Evolutionary conservation across 208 protist genomes (phyloP).

Genomic region (Trypanosoma cruzi): DNA sequence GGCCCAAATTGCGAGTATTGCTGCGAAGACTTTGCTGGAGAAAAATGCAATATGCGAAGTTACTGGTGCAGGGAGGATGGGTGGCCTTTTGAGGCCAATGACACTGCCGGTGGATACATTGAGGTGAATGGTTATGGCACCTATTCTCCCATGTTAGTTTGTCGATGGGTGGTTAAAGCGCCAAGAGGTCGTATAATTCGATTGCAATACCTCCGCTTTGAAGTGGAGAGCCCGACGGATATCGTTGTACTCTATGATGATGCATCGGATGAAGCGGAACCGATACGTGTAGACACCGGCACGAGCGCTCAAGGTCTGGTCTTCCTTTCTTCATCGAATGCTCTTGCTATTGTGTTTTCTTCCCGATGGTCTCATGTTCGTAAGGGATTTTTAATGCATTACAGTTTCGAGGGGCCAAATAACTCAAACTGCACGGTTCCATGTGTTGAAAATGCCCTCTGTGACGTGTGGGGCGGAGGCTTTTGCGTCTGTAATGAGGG

Average conservation of each 20-base stretch:
- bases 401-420: constrained; percentile 37
- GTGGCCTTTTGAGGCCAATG: constrained; percentile 38
- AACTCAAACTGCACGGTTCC: constrained; percentile 1
- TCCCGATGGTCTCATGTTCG: constrained; percentile 50
- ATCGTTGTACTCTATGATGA: constrained; percentile 51
- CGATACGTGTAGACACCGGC: constrained; percentile 28
- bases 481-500: constrained; percentile 22
- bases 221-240: constrained; percentile 46
- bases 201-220: constrained; percentile 46
- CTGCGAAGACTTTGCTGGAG: constrained; percentile 61
- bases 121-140: constrained; percentile 59
- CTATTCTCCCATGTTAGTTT: constrained; percentile 57
- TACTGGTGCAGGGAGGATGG: constrained; percentile 76
- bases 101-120: constrained; percentile 48
- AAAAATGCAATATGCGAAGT: constrained; percentile 55
- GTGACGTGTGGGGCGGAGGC: constrained; percentile 7
- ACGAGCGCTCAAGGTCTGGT: background rate
- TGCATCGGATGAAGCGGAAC: constrained; percentile 2
- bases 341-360: constrained; percentile 49
- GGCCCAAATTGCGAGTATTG: constrained; percentile 75
- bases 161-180: constrained; percentile 57
- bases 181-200: constrained; percentile 30
- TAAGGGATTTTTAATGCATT: constrained; percentile 59
- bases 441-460: constrained; percentile 17
- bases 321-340: constrained; percentile 32